phyloP scores from a whole-genome alignment of 2,329 filamentous ascomycete species.

The Emericellopsis cladophorae region DNA sequence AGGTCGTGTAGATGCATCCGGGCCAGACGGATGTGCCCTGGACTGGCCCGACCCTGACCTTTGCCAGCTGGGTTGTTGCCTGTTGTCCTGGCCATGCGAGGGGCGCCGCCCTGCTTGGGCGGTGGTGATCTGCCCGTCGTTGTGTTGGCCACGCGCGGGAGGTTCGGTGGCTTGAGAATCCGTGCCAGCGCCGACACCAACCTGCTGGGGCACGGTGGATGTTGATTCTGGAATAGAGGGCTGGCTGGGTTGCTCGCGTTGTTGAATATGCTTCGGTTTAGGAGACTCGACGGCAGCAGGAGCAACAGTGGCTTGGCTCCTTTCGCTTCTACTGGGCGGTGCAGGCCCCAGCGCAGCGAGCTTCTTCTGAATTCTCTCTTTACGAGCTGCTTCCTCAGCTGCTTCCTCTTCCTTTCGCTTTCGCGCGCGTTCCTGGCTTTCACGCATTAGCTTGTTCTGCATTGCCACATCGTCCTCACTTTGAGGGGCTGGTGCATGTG shows the following conservation, averaged over 20 bases:
- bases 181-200: neutral
- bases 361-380: conserved; percentile 60
- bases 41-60: no score
- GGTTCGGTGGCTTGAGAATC: no score
- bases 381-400: conserved; percentile 57
- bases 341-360: conserved; percentile 56
- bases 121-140: neutral
- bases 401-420: conserved; percentile 56
- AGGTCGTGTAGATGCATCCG: no score
- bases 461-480: conserved; percentile 39
- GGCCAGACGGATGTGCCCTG: no score
- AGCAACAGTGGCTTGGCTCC: conserved; percentile 29
- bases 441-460: conserved; percentile 62
- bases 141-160: neutral
- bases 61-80: conserved; percentile 22
- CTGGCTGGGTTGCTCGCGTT: conserved; percentile 11
- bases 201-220: neutral
- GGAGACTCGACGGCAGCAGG: conserved; percentile 26
- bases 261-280: conserved; percentile 20
- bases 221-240: neutral
- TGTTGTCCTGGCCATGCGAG: conserved; percentile 18
- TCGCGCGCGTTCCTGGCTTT: conserved; percentile 56
- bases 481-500: conserved; percentile 16
- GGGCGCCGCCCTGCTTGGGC: conserved; percentile 12
- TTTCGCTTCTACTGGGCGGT: conserved; percentile 42